Conservation (phyloP, 768 basidiomycete genomes). For the Suillus clintonianus region DNA sequence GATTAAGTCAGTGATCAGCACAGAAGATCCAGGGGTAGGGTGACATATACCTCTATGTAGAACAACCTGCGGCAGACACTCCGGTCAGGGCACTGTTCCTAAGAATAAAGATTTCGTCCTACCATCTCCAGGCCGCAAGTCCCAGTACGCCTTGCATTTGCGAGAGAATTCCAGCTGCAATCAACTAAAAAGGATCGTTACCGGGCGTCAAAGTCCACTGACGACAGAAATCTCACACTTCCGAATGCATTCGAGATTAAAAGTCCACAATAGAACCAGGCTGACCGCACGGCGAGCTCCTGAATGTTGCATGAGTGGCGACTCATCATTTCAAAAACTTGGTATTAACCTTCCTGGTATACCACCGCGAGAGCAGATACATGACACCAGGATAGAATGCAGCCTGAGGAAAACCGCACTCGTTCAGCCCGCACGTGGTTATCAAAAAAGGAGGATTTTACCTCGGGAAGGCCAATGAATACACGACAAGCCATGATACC, state of each 20-base stretch:
- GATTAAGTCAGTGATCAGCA: background rate
- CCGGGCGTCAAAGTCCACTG: background rate
- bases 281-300: constrained; percentile 68
- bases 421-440: no score
- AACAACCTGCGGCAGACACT: constrained; percentile 51
- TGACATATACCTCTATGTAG: constrained; percentile 57
- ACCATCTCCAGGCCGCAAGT: constrained; percentile 74
- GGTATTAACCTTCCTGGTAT: constrained; percentile 41
- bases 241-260: constrained; percentile 71
- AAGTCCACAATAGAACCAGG: constrained; percentile 59
- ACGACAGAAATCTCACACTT: constrained; percentile 40
- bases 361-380: constrained; percentile 54
- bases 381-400: constrained; percentile 66
- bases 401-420: constrained; percentile 33
- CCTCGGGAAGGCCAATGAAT: constrained; percentile 66
- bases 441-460: constrained; percentile 10
- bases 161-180: constrained; percentile 74
- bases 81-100: background rate
- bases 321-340: background rate
- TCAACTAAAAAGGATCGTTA: constrained; percentile 40
- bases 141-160: constrained; percentile 70
- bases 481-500: constrained; percentile 59
- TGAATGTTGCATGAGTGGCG: constrained; percentile 18
- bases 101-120: constrained; percentile 10
- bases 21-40: background rate